phyloP scores from a whole-genome alignment of 83 land plant species.

The Picea mariana region DNA sequence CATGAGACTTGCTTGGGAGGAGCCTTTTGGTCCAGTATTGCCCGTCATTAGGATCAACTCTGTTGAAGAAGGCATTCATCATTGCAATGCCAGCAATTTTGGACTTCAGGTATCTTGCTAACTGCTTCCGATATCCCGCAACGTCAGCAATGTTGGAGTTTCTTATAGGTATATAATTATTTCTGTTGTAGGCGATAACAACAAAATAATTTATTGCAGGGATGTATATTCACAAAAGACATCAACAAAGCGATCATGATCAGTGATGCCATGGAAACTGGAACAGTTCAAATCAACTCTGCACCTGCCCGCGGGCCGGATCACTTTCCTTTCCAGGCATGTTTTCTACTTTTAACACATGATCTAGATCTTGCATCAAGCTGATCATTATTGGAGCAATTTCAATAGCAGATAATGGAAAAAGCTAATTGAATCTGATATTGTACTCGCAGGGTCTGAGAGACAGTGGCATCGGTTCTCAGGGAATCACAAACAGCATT shows the following conservation, averaged over 20 bases:
- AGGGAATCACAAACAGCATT: slow-evolving; percentile 84
- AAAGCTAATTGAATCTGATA: too few species aligned
- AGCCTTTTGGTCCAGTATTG: too few species aligned
- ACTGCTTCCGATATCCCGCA: not conserved
- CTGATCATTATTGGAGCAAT: too few species aligned
- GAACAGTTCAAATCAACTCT: slow-evolving; percentile 84
- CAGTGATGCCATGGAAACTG: slow-evolving; percentile 89
- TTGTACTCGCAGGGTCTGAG: slow-evolving; percentile 58
- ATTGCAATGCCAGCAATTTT: slow-evolving; percentile 55
- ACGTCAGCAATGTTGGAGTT: slow-evolving; percentile 9
- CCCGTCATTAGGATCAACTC: too few species aligned
- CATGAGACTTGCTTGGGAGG: too few species aligned
- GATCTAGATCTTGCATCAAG: too few species aligned
- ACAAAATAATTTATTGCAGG: slow-evolving; percentile 32
- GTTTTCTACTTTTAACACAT: not conserved
- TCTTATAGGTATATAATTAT: too few species aligned
- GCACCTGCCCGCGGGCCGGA: slow-evolving; percentile 91
- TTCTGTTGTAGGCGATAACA: too few species aligned
- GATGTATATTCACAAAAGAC: too few species aligned
- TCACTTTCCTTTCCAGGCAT: slow-evolving; percentile 92
- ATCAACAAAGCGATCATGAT: slow-evolving; percentile 86
- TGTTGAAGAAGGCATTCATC: too few species aligned
- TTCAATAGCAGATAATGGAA: not conserved
- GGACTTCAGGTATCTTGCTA: slow-evolving; percentile 69
- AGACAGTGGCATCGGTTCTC: slow-evolving; percentile 88